Evolutionary conservation across 1,139 yeast genomes (phyloP), one percentile per base, ranked within the genome.

Genomic region (Geotrichum klebahnii): DNA sequence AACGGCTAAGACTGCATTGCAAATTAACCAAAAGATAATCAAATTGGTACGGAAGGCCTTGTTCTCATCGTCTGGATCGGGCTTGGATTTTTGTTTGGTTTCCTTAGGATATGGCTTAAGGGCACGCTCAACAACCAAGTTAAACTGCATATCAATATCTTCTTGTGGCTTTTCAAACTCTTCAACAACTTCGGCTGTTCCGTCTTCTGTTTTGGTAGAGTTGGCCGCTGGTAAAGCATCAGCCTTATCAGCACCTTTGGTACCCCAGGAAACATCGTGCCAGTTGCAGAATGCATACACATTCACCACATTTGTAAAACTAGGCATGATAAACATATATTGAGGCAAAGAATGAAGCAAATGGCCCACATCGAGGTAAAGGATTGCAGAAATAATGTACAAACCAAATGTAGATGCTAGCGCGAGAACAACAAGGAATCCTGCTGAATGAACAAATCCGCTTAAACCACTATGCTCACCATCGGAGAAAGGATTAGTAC

Each of bases 211-310:
- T 37, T 70, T 77, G 61, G 66, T 73, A 59, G 70, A 70, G 60
- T 59, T 65, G 35, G 70, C 77, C 38, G 78, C 78, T 31, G 88
- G 88, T 46, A 80, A 66, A 23, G 79, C 80, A 55, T 76, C 79
- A 1, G 82, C 80, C 53, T 74, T 76, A 52, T 79, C 79, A 9
- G 82, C 86, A 54, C 97, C 98, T 65, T 92, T 92, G 0, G 98
- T 92, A 63, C 98, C 98, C 98, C 98, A 92, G 1, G 96, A 84
- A 42, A 90, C 90, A 73, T 90, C 97, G 68, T 90, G 97, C 54
- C 95, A 84, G 67, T 90, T 90, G 72, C 97, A 89, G 64, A 90
- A 89, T 1, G 97, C 96, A 70, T 88, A 90, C 37, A 90, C 74
- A 50, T 67, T 70, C 32, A 70, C 74, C 16, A 94, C 83, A 66